Percentiles rank a stretch among this genome's conserved stretches.
phyloP scores from a whole-genome alignment of 139 green algal species.

The Coelastrella sp. region DNA sequence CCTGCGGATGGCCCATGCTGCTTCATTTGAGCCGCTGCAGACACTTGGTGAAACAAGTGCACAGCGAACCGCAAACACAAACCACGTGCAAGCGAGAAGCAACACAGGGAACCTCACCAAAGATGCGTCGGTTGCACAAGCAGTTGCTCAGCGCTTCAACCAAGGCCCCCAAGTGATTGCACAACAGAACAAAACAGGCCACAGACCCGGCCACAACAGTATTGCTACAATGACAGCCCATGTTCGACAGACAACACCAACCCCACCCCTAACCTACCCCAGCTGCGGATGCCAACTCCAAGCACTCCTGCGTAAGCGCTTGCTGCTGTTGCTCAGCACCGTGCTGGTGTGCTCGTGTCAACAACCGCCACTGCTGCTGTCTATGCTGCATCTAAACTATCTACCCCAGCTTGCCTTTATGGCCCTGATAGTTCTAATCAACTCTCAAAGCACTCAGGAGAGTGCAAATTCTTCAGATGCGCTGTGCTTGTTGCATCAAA shows the following conservation, averaged over 20 bases:
- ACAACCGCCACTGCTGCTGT: background rate
- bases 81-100: slow-evolving; percentile 7
- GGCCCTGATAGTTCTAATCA: too few species aligned
- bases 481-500: too few species aligned
- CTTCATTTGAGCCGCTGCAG: background rate
- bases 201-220: too few species aligned
- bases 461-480: too few species aligned
- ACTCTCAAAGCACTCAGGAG: too few species aligned
- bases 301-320: background rate
- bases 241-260: too few species aligned
- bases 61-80: slow-evolving; percentile 10
- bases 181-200: background rate
- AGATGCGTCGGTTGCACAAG: background rate
- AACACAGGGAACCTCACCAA: background rate
- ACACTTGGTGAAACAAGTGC: background rate
- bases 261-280: background rate
- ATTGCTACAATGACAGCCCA: background rate
- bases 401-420: background rate
- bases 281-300: background rate
- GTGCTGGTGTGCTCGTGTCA: too few species aligned
- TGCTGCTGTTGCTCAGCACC: background rate
- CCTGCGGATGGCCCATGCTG: background rate
- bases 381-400: background rate
- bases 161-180: background rate
- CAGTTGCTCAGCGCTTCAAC: background rate